Evolutionary conservation across 192 early-diverging fungal genomes (phyloP).

Genomic region (Podila epigama): DNA sequence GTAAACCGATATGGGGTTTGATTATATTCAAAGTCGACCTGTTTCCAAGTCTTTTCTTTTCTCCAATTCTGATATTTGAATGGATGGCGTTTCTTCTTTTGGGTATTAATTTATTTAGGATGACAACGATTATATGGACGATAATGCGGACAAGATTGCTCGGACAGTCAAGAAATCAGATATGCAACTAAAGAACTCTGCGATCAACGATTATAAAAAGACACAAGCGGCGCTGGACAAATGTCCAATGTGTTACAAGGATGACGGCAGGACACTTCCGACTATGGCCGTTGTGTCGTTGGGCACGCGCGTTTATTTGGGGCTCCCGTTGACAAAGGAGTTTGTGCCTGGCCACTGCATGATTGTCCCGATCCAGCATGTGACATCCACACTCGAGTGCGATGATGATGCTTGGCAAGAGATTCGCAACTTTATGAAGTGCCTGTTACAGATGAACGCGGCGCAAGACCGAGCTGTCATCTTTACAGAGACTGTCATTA

Average conservation of each 20-base stretch:
- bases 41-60: constrained; percentile 14
- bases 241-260: constrained; percentile 82
- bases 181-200: constrained; percentile 54
- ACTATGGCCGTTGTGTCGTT: constrained; percentile 75
- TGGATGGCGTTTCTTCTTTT: too few relatives aligned
- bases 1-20: constrained; percentile 8
- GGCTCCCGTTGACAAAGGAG: constrained; percentile 74
- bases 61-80: too few relatives aligned
- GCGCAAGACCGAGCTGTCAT: constrained; percentile 71
- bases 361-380: constrained; percentile 92
- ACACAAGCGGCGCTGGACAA: constrained; percentile 70
- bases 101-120: constrained; percentile 68
- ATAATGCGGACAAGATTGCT: constrained; percentile 80
- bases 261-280: constrained; percentile 64
- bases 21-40: not conserved
- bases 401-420: constrained; percentile 96
- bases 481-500: constrained; percentile 93
- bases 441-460: constrained; percentile 87
- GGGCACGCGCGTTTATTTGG: constrained; percentile 81
- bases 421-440: constrained; percentile 96
- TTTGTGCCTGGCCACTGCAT: constrained; percentile 88
- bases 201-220: constrained; percentile 68
- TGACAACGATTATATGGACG: constrained; percentile 93
- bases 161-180: constrained; percentile 64
- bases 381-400: constrained; percentile 79